Evolutionary conservation across 495 filamentous ascomycete genomes (phyloP), one percentile per base, ranked within the genome.

Genomic region (Aspergillus sparsus): DNA sequence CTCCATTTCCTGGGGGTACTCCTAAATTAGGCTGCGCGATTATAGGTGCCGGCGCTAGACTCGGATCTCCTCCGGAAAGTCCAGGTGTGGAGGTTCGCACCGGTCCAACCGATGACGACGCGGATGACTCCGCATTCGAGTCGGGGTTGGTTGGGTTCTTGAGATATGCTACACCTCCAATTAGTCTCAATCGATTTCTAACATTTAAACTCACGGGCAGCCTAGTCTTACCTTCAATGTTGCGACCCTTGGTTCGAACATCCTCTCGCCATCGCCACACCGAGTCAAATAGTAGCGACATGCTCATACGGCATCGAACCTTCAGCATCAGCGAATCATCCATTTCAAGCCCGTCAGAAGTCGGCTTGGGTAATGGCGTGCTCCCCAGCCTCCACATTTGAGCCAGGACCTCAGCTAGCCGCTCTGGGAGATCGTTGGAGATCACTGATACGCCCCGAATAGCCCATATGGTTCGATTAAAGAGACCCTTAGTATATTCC

Each of bases 251-350:
- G 39, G 88, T 86, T 67, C 92, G 87, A 61, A 89, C 89, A 71
- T 92, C 89, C 67, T 95, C 91, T 58, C 92, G 82, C 92, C 92
- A 97, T 55, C 91, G 86, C 91, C 91, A 96, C 27, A 95, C 91
- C 5, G 88, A 91, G 74, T 97, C 92, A 69, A 88, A 96, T 3
- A 97, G 89, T 7, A 96, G 79, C 64, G 89, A 93, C 89, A 97
- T 93, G 71, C 91, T 95, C 83, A 93, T 92, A 9, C 92, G 84
- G 67, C 90, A 94, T 56, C 90, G 84, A 6, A 96, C 90, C 71
- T 91, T 93, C 13, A 97, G 78, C 73, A 92, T 86, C 50, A 97
- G 69, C 37, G 77, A 79, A 54, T 89, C 88, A 68, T 96, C 91
- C 11, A 84, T 77, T 42, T 80, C 74, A 49, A 69, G 18, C 46